Conservation (phyloP, 2,329 filamentous ascomycete species). For the Phyllosticta paracitricarpa region DNA sequence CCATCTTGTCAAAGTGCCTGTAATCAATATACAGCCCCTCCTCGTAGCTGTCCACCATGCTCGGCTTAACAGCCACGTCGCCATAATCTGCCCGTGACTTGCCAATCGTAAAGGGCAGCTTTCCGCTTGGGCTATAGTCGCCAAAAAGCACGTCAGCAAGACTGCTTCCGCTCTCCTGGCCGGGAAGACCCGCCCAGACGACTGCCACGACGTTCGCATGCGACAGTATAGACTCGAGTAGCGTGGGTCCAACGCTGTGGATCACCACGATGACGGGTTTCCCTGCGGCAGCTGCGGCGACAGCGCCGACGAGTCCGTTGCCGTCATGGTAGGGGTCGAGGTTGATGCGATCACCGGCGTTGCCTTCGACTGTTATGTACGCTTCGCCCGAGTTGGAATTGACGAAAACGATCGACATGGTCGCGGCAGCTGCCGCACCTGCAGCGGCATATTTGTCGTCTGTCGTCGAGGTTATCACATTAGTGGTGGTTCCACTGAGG, state of each 20-base stretch:
- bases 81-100: slow-evolving; percentile 25
- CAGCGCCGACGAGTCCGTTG: slow-evolving; percentile 29
- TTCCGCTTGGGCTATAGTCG: slow-evolving; percentile 48
- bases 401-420: slow-evolving; percentile 38
- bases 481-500: slow-evolving; percentile 28
- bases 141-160: slow-evolving; percentile 44
- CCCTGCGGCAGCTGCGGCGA: slow-evolving; percentile 23
- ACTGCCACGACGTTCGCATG: slow-evolving; percentile 29
- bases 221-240: slow-evolving; percentile 27
- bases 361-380: slow-evolving; percentile 37
- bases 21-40: slow-evolving; percentile 39
- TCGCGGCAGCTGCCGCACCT: slow-evolving; percentile 26
- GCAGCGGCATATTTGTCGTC: slow-evolving; percentile 29
- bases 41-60: slow-evolving; percentile 22
- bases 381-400: slow-evolving; percentile 40
- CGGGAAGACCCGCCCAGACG: slow-evolving; percentile 30
- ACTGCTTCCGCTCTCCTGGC: slow-evolving; percentile 36
- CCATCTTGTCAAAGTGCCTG: slow-evolving; percentile 32
- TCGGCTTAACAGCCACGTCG: slow-evolving; percentile 5
- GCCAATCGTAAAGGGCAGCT: slow-evolving; percentile 44
- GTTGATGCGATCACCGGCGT: slow-evolving; percentile 39
- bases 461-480: slow-evolving; percentile 28
- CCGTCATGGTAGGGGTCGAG: slow-evolving; percentile 38
- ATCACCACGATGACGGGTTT: slow-evolving; percentile 31
- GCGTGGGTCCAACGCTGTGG: slow-evolving; percentile 27